Evolutionary conservation across 1,284 basidiomycete genomes (phyloP).

Genomic region (Puccinia horiana): DNA sequence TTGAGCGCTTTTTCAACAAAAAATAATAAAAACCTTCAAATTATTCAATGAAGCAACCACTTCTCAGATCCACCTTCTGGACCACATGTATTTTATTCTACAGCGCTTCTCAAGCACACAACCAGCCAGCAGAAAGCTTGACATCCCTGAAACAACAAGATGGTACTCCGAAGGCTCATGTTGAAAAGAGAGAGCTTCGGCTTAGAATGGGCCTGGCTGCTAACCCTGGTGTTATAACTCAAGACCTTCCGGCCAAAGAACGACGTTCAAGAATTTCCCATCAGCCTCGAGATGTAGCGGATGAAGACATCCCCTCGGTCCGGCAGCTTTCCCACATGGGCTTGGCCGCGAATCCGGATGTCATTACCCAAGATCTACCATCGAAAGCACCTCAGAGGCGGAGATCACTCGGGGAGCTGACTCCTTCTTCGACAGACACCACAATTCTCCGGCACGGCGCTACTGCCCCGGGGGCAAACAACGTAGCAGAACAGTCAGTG

Average conservation of each 20-base stretch:
- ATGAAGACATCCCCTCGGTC: neutral
- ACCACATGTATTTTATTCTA: neutral
- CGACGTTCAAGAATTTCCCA: neutral
- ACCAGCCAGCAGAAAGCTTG: neutral
- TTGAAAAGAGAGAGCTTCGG: neutral
- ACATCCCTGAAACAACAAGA: neutral
- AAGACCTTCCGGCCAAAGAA: neutral
- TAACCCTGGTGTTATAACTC: conserved; percentile 24
- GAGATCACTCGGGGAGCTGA: conserved; percentile 14
- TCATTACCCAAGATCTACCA: conserved; percentile 22
- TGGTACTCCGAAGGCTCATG: neutral
- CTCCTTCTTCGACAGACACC: neutral
- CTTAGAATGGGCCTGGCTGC: conserved; percentile 29
- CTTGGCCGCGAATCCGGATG: conserved; percentile 32
- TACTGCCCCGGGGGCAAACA: neutral
- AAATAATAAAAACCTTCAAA: neutral
- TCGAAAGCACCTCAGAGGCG: neutral
- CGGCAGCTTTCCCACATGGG: neutral
- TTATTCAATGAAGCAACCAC: conserved; percentile 13
- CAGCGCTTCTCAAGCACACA: neutral
- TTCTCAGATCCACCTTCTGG: neutral
- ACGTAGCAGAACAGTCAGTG: neutral
- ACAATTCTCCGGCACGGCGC: neutral
- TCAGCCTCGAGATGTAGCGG: conserved; percentile 9
- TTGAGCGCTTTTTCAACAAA: conserved; percentile 5